These are phyloP conservation scores for Parietichytrium sp. DNA, from an alignment of 108 stramenopile genomes.

Conservation along the genomic window DNA sequence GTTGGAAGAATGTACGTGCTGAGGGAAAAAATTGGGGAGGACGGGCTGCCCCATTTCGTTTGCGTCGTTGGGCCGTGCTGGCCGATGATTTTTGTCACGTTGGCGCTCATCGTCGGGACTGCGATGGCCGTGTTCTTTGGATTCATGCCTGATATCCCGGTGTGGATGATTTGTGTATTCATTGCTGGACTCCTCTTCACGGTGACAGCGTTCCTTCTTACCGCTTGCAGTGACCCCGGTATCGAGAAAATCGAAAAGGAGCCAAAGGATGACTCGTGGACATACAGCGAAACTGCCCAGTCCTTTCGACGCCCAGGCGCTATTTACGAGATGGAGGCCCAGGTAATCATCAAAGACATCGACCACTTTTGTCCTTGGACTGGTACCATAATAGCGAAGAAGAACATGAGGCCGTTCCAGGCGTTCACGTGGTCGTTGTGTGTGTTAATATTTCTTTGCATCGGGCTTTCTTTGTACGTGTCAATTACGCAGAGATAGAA, in stretches of 20 bases:
- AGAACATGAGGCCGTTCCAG: constrained; percentile 73
- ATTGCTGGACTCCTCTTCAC: constrained; percentile 46
- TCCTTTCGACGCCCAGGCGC: constrained; percentile 74
- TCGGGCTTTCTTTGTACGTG: too few species aligned
- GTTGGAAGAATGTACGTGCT: constrained; percentile 9
- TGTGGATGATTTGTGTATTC: constrained; percentile 58
- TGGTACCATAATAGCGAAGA: constrained; percentile 76
- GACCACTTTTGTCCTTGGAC: constrained; percentile 63
- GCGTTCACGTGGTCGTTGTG: constrained; percentile 59
- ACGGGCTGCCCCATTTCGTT: background rate
- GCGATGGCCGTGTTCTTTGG: constrained; percentile 1
- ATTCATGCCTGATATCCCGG: constrained; percentile 50
- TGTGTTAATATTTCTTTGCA: constrained; percentile 28
- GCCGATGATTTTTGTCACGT: constrained; percentile 85
- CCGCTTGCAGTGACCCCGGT: constrained; percentile 66
- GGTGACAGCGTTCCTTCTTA: constrained; percentile 55
- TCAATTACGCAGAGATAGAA: too few species aligned
- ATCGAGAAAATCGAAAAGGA: constrained; percentile 55
- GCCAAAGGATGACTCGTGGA: constrained; percentile 57
- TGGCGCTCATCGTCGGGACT: constrained; percentile 75
- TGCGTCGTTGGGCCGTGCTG: constrained; percentile 76
- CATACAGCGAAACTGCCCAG: constrained; percentile 77
- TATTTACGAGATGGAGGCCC: constrained; percentile 77
- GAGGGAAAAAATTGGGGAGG: background rate
- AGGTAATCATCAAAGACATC: constrained; percentile 63